A percentile compares a stretch with the other conserved stretches of the same genome.
Conservation (phyloP, 164 flowering plant genomes). For the Chloranthus sessilifolius region DNA sequence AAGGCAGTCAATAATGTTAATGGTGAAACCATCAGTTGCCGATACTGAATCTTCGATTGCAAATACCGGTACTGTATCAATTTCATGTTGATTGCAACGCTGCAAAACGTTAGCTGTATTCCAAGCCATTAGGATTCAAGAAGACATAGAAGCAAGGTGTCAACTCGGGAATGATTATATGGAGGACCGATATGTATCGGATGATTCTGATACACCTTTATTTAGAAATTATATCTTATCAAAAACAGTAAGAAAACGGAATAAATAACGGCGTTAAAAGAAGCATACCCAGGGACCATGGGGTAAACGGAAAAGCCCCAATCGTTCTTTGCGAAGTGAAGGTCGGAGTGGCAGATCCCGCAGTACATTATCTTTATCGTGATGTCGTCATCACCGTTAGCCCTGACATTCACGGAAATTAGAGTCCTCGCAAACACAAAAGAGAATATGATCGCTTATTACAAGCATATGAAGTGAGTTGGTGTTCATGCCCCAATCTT, state of each 20-base stretch:
- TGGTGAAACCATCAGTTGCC: no score
- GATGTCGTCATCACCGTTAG: constrained; percentile 37
- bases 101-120: no score
- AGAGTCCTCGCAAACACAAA: neutral
- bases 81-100: no score
- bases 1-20: no score
- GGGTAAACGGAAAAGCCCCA: constrained; percentile 44
- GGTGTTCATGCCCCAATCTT: neutral
- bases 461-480: neutral
- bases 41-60: no score
- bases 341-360: constrained; percentile 58
- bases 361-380: constrained; percentile 40
- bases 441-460: neutral
- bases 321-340: constrained; percentile 41
- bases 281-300: constrained; percentile 39
- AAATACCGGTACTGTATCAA: no score
- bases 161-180: no score
- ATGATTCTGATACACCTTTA: no score
- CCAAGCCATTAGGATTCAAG: no score
- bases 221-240: neutral
- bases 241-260: neutral
- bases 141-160: no score
- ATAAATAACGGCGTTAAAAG: neutral
- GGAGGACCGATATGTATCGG: no score
- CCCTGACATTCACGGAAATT: constrained; percentile 17